These are phyloP conservation scores for Aaosphaeria pasadenensis DNA, from an alignment of 2,329 filamentous ascomycete genomes.

Conservation along the genomic window DNA sequence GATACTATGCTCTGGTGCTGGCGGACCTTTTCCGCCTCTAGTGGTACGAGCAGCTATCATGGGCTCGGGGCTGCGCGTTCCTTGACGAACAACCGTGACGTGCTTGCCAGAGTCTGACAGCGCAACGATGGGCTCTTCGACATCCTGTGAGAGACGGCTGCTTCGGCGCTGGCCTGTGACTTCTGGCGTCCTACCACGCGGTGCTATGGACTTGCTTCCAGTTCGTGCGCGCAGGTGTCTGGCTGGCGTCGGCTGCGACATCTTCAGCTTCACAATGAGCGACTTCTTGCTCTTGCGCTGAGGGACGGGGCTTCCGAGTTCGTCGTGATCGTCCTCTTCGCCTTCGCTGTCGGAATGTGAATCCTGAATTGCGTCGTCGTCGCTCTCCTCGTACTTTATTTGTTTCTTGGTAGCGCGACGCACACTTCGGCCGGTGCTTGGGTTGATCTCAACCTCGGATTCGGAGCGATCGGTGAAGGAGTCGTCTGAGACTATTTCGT, in stretches of 20 bases:
- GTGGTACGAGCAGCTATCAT: conserved; percentile 40
- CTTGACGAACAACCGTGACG: conserved; percentile 52
- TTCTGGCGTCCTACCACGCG: conserved; percentile 38
- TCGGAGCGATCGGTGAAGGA: conserved; percentile 38
- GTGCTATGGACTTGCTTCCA: conserved; percentile 33
- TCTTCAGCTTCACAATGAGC: conserved; percentile 42
- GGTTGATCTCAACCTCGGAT: conserved; percentile 53
- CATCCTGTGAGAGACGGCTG: conserved; percentile 58
- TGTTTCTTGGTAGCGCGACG: conserved; percentile 55
- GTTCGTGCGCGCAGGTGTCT: conserved; percentile 37
- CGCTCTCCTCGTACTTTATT: conserved; percentile 56
- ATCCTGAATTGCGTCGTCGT: conserved; percentile 44
- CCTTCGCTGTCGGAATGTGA: conserved; percentile 33
- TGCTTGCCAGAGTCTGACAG: conserved; percentile 60
- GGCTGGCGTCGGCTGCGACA: conserved; percentile 20
- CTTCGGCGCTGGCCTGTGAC: conserved; percentile 47
- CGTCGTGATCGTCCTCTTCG: background rate
- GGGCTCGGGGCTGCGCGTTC: conserved; percentile 50
- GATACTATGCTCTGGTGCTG: conserved; percentile 44
- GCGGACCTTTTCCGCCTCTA: conserved; percentile 48
- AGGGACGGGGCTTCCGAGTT: conserved; percentile 5
- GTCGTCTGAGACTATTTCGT: conserved; percentile 48
- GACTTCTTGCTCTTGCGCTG: conserved; percentile 25
- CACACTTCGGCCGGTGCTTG: conserved; percentile 53
- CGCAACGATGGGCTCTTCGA: conserved; percentile 55